phyloP scores from a whole-genome alignment of 768 basidiomycete genomes.

The Crassisporium funariophilum region DNA sequence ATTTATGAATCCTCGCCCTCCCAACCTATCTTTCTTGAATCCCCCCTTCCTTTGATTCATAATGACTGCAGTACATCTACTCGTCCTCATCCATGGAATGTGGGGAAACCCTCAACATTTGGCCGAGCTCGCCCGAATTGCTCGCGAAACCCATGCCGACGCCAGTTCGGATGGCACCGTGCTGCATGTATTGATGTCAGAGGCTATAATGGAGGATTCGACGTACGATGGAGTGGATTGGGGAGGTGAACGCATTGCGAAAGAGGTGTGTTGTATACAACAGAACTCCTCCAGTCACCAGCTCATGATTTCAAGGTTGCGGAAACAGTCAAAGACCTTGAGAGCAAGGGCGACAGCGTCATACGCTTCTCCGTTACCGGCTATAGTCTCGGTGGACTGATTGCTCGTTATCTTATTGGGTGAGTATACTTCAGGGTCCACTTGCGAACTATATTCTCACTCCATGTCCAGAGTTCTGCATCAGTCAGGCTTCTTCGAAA shows the following conservation, averaged over 20 bases:
- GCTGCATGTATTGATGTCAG: conserved; percentile 64
- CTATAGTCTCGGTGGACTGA: conserved; percentile 80
- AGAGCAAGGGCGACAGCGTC: conserved; percentile 56
- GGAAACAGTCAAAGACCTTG: conserved; percentile 54
- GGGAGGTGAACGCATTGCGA: conserved; percentile 77
- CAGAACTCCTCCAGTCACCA: too few species aligned
- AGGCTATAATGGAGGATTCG: conserved; percentile 63
- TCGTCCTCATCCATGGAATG: conserved; percentile 67
- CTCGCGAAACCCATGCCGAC: conserved; percentile 42
- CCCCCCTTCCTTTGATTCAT: too few species aligned
- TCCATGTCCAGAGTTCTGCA: conserved; percentile 52
- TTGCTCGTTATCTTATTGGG: conserved; percentile 81
- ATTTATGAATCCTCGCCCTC: too few species aligned
- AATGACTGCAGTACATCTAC: conserved; percentile 43
- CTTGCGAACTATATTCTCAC: conserved; percentile 1
- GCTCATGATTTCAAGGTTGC: conserved; percentile 46
- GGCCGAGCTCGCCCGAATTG: conserved; percentile 54
- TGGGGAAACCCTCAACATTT: conserved; percentile 80
- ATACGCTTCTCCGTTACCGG: conserved; percentile 74
- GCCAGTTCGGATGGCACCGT: conserved; percentile 38
- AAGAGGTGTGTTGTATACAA: conserved; percentile 56
- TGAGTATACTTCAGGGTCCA: conserved; percentile 30
- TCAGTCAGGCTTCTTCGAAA: conserved; percentile 71
- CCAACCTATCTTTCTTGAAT: too few species aligned
- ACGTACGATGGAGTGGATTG: conserved; percentile 88